Evolutionary conservation across 1,284 basidiomycete species (phyloP).

Genomic region (Mycena citricolor): DNA sequence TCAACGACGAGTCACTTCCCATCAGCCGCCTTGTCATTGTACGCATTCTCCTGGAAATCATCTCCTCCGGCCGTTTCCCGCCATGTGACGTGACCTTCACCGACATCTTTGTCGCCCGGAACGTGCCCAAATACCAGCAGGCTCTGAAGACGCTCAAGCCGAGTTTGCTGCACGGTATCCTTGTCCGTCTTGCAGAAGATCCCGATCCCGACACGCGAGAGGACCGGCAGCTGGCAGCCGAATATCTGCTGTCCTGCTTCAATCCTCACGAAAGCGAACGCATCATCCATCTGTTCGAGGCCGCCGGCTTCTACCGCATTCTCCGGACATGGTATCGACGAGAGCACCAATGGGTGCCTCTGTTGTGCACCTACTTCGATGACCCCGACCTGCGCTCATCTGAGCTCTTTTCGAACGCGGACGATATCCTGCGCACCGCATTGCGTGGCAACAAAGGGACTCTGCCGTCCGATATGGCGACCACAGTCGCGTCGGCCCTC

Average conservation of each 20-base stretch:
- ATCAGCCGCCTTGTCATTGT: slow-evolving; percentile 83
- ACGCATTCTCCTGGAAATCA: slow-evolving; percentile 83
- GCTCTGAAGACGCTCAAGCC: slow-evolving; percentile 70
- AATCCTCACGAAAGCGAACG: slow-evolving; percentile 76
- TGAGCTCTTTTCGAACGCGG: slow-evolving; percentile 65
- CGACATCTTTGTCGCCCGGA: slow-evolving; percentile 95
- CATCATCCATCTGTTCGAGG: slow-evolving; percentile 71
- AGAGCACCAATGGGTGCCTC: slow-evolving; percentile 73
- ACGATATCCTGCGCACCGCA: slow-evolving; percentile 58
- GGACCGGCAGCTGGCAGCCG: slow-evolving; percentile 93
- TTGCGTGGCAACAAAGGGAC: slow-evolving; percentile 44
- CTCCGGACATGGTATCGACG: slow-evolving; percentile 78
- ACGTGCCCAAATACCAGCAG: slow-evolving; percentile 95
- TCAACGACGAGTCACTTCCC: slow-evolving; percentile 72
- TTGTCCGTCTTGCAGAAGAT: slow-evolving; percentile 78
- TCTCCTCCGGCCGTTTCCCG: slow-evolving; percentile 54
- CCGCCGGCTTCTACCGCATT: slow-evolving; percentile 89
- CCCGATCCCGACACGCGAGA: slow-evolving; percentile 75
- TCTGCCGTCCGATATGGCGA: slow-evolving; percentile 52
- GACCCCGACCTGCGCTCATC: slow-evolving; percentile 66
- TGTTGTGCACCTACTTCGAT: slow-evolving; percentile 74
- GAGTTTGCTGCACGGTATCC: slow-evolving; percentile 70
- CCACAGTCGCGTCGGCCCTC: slow-evolving; percentile 55
- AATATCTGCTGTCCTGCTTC: slow-evolving; percentile 93
- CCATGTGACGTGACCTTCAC: slow-evolving; percentile 77